phyloP scores from a whole-genome alignment of 148 eudicot genomes.

The Chenopodium berlandieri region DNA sequence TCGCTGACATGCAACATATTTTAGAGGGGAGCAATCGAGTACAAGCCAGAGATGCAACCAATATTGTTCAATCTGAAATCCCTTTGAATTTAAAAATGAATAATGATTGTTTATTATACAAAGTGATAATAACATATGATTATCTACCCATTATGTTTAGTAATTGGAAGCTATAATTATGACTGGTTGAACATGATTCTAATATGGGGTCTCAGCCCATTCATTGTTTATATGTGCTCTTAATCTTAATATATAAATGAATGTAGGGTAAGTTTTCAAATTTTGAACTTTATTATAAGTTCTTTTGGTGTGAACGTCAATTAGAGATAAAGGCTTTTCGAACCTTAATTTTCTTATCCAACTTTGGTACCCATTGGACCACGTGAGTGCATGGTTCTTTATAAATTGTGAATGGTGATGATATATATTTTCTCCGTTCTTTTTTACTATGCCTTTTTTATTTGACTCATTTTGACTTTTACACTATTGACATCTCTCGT shows the following conservation, averaged over 20 bases:
- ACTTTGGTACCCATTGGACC: conserved; percentile 1
- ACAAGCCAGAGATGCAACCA: conserved; percentile 5
- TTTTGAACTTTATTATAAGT: conserved; percentile 6
- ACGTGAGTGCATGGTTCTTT: not conserved
- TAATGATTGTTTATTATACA: conserved; percentile 6
- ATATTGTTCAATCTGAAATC: not conserved
- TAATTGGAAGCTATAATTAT: not conserved
- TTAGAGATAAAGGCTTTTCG: too few relatives aligned
- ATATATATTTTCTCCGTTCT: too few relatives aligned
- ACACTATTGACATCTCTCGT: too few relatives aligned
- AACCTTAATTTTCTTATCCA: too few relatives aligned
- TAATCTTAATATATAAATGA: not conserved
- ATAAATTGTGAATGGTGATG: too few relatives aligned
- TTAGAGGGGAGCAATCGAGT: not conserved
- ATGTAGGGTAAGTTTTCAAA: conserved; percentile 9
- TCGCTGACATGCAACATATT: conserved; percentile 8
- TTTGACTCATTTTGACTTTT: too few relatives aligned
- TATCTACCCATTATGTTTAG: conserved; percentile 8
- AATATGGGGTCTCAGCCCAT: conserved; percentile 24
- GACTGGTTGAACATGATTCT: conserved; percentile 2
- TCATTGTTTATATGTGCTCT: not conserved
- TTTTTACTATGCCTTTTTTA: too few relatives aligned
- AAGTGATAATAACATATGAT: not conserved
- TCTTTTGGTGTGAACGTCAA: too few relatives aligned
- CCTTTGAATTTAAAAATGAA: conserved; percentile 1